These are phyloP conservation scores for Insectozyma bohioensis DNA, from an alignment of 1,139 yeast genomes.

Conservation along the genomic window DNA sequence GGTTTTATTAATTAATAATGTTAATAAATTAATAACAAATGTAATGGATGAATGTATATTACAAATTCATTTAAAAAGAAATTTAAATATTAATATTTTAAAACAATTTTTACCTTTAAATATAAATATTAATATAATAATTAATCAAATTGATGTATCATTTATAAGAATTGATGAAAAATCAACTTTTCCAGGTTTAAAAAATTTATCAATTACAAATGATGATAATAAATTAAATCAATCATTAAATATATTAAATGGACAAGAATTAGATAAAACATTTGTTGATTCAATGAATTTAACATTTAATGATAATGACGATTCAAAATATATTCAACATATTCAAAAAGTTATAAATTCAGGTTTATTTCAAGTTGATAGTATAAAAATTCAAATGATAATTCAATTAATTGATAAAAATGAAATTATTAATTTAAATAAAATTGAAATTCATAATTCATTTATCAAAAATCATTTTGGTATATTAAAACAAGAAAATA, in stretches of 20 bases:
- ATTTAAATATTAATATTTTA: slow-evolving; percentile 14
- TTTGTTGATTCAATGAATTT: slow-evolving; percentile 14
- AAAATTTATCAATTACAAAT: slow-evolving; percentile 13
- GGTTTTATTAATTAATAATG: slow-evolving; percentile 16
- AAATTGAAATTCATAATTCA: slow-evolving; percentile 15
- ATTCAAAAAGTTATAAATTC: slow-evolving; percentile 23
- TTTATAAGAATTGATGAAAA: slow-evolving; percentile 10
- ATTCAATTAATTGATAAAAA: slow-evolving; percentile 9
- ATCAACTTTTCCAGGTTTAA: slow-evolving; percentile 10
- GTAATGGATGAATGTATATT: slow-evolving; percentile 20
- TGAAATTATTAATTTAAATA: slow-evolving; percentile 11
- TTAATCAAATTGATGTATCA: slow-evolving; percentile 16
- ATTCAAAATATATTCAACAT: slow-evolving; percentile 25
- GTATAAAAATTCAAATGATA: slow-evolving; percentile 16
- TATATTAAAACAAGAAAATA: slow-evolving; percentile 6
- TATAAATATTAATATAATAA: slow-evolving; percentile 10
- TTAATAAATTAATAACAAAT: slow-evolving; percentile 14
- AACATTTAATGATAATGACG: slow-evolving; percentile 4
- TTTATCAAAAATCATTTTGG: slow-evolving; percentile 6
- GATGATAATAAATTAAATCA: slow-evolving; percentile 8
- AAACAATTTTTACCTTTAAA: slow-evolving; percentile 14
- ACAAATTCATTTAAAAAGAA: slow-evolving; percentile 19
- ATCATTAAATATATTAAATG: slow-evolving; percentile 4
- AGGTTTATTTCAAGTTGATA: slow-evolving; percentile 23
- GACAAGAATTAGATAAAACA: slow-evolving; percentile 13